Percentiles rank a stretch among this genome's conserved stretches.
Conservation (phyloP, 1,284 basidiomycete species). For the Volvariella surrecta region DNA sequence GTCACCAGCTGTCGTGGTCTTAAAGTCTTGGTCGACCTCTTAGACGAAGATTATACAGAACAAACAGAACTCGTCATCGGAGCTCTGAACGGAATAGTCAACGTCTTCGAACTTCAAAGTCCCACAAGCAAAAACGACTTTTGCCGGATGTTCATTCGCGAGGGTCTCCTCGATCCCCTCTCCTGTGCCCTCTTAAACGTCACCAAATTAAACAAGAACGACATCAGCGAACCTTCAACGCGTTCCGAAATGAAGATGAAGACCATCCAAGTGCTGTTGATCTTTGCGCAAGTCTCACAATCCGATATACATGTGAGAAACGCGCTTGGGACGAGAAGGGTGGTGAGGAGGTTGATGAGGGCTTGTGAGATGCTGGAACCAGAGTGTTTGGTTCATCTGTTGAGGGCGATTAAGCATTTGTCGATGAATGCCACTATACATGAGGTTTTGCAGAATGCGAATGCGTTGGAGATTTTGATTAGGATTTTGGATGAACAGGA, state of each 20-base stretch:
- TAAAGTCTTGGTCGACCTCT: conserved; percentile 88
- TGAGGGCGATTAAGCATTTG: conserved; percentile 94
- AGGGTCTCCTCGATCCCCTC: conserved; percentile 89
- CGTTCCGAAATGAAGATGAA: conserved; percentile 71
- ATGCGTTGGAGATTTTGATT: conserved; percentile 87
- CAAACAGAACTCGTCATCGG: conserved; percentile 90
- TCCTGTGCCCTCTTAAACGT: conserved; percentile 87
- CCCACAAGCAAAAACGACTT: conserved; percentile 97
- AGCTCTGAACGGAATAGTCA: conserved; percentile 89
- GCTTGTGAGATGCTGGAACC: conserved; percentile 80
- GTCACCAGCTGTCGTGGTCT: conserved; percentile 77
- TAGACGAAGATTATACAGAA: conserved; percentile 92
- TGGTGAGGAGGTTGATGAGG: conserved; percentile 82
- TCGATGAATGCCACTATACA: conserved; percentile 88
- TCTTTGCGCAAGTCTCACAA: conserved; percentile 94
- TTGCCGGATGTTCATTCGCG: conserved; percentile 95
- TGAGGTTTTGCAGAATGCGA: conserved; percentile 93
- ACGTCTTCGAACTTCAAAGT: conserved; percentile 91
- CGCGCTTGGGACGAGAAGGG: conserved; percentile 83
- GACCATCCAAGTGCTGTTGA: conserved; percentile 84
- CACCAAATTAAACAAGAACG: conserved; percentile 33
- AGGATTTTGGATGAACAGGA: conserved; percentile 78
- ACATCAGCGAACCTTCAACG: conserved; percentile 54
- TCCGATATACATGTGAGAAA: conserved; percentile 89
- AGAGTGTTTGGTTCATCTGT: conserved; percentile 78